These are phyloP conservation scores for Populus ilicifolia DNA, from an alignment of 345 rosid species.

Conservation along the genomic window DNA sequence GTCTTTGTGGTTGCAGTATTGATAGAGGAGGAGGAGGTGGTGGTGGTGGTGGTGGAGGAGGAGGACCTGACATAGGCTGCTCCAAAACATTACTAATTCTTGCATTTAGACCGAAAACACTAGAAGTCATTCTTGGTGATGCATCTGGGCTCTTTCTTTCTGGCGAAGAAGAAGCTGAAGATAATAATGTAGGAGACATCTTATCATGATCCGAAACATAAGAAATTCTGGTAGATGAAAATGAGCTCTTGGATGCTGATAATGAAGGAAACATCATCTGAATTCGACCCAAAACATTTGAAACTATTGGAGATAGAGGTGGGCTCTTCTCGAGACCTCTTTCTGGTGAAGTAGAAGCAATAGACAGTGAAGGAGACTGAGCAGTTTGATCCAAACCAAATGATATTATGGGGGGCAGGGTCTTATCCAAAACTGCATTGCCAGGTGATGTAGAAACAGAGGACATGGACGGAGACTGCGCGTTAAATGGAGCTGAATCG, in stretches of 20 bases:
- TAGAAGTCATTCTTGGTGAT: conserved; percentile 26
- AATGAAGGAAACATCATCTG: conserved; percentile 31
- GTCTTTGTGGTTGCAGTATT: not conserved
- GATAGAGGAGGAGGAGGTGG: conserved; percentile 38
- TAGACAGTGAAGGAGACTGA: conserved; percentile 39
- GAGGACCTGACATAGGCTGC: conserved; percentile 32
- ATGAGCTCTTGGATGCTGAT: conserved; percentile 35
- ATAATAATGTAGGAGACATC: conserved; percentile 32
- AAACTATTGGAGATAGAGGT: conserved; percentile 18
- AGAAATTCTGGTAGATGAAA: conserved; percentile 46
- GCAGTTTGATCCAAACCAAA: conserved; percentile 29
- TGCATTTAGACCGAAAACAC: conserved; percentile 25
- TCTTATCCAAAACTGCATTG: not conserved
- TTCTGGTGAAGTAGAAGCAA: conserved; percentile 50
- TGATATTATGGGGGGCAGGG: conserved; percentile 4
- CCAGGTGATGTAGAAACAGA: conserved; percentile 11
- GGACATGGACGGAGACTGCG: conserved; percentile 9
- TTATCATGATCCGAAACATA: conserved; percentile 30
- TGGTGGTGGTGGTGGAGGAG: conserved; percentile 26
- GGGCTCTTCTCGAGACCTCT: conserved; percentile 23
- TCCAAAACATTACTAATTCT: conserved; percentile 25
- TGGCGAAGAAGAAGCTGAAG: conserved; percentile 52
- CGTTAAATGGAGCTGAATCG: conserved; percentile 7
- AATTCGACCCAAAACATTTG: conserved; percentile 30
- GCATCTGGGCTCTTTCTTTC: conserved; percentile 33